Conservation (phyloP, 2,329 filamentous ascomycete genomes). For the Aspergillus persii region DNA sequence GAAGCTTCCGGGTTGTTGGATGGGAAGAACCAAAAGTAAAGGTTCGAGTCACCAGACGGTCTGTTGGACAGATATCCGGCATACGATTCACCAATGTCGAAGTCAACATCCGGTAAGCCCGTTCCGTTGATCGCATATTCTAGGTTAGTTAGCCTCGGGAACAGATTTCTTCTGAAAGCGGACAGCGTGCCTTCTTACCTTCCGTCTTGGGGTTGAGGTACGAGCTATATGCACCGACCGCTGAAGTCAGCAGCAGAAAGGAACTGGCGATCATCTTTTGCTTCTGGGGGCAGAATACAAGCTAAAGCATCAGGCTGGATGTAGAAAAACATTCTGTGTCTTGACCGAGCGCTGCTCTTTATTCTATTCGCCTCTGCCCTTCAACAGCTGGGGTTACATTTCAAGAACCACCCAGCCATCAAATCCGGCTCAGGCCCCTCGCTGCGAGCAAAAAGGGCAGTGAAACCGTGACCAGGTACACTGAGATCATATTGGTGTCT, state of each 20-base stretch:
- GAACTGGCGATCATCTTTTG: background rate
- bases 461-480: background rate
- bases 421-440: background rate
- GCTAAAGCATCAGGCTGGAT: background rate
- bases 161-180: background rate
- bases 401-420: background rate
- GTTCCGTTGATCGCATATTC: slow-evolving; percentile 65
- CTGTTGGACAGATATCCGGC: slow-evolving; percentile 53
- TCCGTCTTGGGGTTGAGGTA: background rate
- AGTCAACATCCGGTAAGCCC: slow-evolving; percentile 64
- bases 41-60: slow-evolving; percentile 39
- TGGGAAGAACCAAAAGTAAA: slow-evolving; percentile 53
- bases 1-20: slow-evolving; percentile 40
- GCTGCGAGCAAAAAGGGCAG: background rate
- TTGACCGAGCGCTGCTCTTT: background rate
- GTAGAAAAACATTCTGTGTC: background rate
- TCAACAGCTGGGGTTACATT: background rate
- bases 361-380: background rate
- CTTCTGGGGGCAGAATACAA: background rate
- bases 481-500: background rate
- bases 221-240: background rate
- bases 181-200: background rate
- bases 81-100: slow-evolving; percentile 59
- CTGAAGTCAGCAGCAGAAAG: background rate
- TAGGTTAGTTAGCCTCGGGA: slow-evolving; percentile 25